Conservation (phyloP, 345 rosid genomes). For the Psidium friedrichsthalianum region DNA sequence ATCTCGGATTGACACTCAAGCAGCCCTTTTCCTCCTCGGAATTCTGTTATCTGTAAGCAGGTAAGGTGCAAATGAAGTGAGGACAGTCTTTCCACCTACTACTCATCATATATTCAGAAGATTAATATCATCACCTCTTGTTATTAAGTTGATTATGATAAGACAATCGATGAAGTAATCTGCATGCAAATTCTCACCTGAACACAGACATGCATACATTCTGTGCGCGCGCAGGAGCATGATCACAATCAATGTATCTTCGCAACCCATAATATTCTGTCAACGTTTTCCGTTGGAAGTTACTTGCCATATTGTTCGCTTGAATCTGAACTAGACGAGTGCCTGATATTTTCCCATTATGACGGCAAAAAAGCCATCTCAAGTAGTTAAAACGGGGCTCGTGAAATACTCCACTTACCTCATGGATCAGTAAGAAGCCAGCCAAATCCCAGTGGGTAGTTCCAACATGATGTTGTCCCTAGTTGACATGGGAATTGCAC, state of each 20-base stretch:
- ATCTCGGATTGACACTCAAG: slow-evolving; percentile 89
- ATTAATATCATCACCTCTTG: neutral
- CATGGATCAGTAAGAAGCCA: neutral
- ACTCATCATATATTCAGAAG: neutral
- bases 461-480: neutral
- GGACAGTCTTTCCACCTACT: neutral
- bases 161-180: neutral
- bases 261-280: neutral
- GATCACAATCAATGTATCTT: neutral
- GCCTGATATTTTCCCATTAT: neutral
- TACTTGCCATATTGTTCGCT: neutral
- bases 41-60: slow-evolving; percentile 89
- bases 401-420: neutral
- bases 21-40: slow-evolving; percentile 88
- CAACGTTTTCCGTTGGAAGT: rapidly evolving
- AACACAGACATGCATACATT: neutral
- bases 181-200: neutral
- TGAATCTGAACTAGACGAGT: neutral
- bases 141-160: neutral
- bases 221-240: neutral
- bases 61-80: slow-evolving; percentile 10
- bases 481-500: neutral
- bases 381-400: neutral
- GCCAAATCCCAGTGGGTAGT: neutral
- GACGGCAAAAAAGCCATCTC: neutral